Base-by-base conservation (phyloP, 352 stramenopile species). In the Globisporangium acanthophoron region DNA sequence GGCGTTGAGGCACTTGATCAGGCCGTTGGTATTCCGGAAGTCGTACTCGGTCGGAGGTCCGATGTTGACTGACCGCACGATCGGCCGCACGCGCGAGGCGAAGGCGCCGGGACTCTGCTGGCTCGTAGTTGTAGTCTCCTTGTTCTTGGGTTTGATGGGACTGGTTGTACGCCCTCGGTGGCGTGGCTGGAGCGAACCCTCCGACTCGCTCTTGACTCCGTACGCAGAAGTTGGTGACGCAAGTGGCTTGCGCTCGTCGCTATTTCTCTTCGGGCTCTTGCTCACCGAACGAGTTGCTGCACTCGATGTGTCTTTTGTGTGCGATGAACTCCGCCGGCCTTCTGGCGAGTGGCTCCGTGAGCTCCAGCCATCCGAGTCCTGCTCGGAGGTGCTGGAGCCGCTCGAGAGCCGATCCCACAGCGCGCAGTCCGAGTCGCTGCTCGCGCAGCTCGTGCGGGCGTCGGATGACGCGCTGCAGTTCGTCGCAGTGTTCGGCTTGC, bases 1-100 rank as follows among this genome's bases (percentile, higher is more conserved):
- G 27, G 73, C 58, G 54, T 90, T 90, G 35, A 91, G 65, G 40
- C 79, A 90, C 62, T 92, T 92, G 79, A 92, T 81, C 31, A 94
- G 61, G 0, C 81, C 78, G 41, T 88, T 90, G 5, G 85, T 88
- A 69, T 85, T 88, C 27, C 80, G 67, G n/a, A 88, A 66, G 56
- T 94, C 85, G 63, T 90, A 92, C 58, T 90, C 85, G 9, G 64
- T 81, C 3, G 82, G 71, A 9, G 79, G 79, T 4, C 71, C 63
- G 31, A 88, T 71, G 49, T 86, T 67, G 16, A 81, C 67, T 8
- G 82, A 73, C 1, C 71, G 61, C 27, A 92, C 80, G 35, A 92
- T 74, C 3, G 74, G 78, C 8, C 73, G 54, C 12, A 87, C 73
- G 18, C 76, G 72, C 21, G 71, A 67, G 4, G 65, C 20, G 5